phyloP scores from a whole-genome alignment of 2,329 filamentous ascomycete genomes.

The Claviceps pazoutovae region DNA sequence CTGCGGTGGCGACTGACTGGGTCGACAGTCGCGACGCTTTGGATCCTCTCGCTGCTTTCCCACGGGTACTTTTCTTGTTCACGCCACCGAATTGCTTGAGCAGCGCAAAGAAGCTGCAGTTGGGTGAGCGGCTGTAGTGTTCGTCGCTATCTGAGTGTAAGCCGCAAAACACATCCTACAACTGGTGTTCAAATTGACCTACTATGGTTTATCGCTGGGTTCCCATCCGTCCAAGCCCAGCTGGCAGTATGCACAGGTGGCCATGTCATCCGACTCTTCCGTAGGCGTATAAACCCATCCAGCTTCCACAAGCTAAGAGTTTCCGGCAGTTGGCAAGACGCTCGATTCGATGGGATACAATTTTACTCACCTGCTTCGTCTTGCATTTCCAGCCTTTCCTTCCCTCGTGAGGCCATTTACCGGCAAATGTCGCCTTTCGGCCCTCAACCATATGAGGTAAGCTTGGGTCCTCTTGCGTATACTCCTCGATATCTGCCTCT shows the following conservation, averaged over 20 bases:
- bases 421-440: conserved; percentile 69
- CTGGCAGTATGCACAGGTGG: conserved; percentile 82
- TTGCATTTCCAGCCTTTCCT: conserved; percentile 87
- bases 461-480: conserved; percentile 59
- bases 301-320: conserved; percentile 63
- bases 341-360: not conserved
- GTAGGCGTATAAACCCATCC: conserved; percentile 92
- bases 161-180: not conserved
- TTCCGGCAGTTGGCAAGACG: conserved; percentile 2
- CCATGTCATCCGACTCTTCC: conserved; percentile 71
- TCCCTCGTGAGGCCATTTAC: conserved; percentile 74
- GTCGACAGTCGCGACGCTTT: conserved; percentile 54
- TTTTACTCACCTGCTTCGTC: conserved; percentile 57
- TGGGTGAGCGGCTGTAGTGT: conserved; percentile 63
- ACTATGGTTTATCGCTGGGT: conserved; percentile 77
- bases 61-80: conserved; percentile 41
- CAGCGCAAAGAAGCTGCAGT: conserved; percentile 72
- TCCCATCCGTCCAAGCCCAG: conserved; percentile 92
- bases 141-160: conserved; percentile 50
- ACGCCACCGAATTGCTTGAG: conserved; percentile 38
- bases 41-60: conserved; percentile 44
- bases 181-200: conserved; percentile 19
- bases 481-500: conserved; percentile 47
- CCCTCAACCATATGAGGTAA: conserved; percentile 59
- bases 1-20: conserved; percentile 38